Evolutionary conservation across 1,139 yeast species (phyloP).

Genomic region (Taphrina wiesneri): DNA sequence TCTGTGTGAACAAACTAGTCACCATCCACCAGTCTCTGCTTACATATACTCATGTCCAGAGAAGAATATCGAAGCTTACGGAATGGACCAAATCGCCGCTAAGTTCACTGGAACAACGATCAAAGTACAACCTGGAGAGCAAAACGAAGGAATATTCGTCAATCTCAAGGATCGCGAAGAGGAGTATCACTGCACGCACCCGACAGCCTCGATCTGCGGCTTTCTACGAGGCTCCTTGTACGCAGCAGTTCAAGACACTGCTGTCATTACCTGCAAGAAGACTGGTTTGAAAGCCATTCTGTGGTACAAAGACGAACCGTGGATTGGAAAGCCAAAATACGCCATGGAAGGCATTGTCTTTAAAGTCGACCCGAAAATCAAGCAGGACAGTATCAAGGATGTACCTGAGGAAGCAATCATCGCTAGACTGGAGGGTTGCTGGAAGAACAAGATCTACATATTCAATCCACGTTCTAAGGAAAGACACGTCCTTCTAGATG

Average conservation of each 20-base stretch:
- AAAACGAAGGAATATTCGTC: conserved; percentile 69
- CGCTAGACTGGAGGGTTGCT: conserved; percentile 34
- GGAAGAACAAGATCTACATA: conserved; percentile 33
- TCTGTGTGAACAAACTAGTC: conserved; percentile 78
- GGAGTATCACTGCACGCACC: conserved; percentile 65
- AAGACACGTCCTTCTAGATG: conserved; percentile 33
- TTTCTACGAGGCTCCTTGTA: conserved; percentile 65
- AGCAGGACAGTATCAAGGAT: conserved; percentile 55
- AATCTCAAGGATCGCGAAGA: conserved; percentile 54
- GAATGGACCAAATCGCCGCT: conserved; percentile 73
- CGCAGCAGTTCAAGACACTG: conserved; percentile 69
- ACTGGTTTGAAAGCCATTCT: conserved; percentile 54
- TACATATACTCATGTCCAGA: conserved; percentile 66
- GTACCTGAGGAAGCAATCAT: conserved; percentile 34
- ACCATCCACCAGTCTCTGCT: conserved; percentile 82
- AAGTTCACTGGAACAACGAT: conserved; percentile 59
- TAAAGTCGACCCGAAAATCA: conserved; percentile 59
- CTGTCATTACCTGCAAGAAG: conserved; percentile 53
- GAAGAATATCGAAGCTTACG: conserved; percentile 62
- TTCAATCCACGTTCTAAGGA: conserved; percentile 25
- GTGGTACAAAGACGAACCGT: conserved; percentile 73
- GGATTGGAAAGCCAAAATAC: conserved; percentile 66
- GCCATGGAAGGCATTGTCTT: conserved; percentile 53
- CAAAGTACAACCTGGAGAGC: conserved; percentile 68
- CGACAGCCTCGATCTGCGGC: conserved; percentile 81